Conservation (phyloP, 257 asterid genomes). For the Petunia axillaris region DNA sequence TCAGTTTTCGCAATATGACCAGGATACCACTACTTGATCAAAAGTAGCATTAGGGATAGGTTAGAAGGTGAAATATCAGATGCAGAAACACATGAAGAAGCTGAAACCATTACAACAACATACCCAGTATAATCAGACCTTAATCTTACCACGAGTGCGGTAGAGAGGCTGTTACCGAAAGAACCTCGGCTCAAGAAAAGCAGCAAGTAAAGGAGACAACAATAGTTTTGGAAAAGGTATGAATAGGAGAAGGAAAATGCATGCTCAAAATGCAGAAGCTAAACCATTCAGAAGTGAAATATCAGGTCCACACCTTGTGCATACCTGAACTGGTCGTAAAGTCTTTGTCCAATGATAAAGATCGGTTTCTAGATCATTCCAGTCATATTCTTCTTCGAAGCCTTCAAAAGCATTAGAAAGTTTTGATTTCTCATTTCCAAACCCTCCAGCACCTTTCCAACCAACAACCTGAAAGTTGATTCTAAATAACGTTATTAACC, state of each 20-base stretch:
- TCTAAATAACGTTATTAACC: neutral
- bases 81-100: constrained; percentile 21
- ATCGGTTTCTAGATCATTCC: constrained; percentile 75
- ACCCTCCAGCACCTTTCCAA: constrained; percentile 51
- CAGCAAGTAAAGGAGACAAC: too few species aligned
- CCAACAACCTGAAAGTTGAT: constrained; percentile 70
- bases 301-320: constrained; percentile 41
- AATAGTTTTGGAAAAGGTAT: neutral
- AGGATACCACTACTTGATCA: constrained; percentile 79
- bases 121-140: neutral
- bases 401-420: constrained; percentile 38
- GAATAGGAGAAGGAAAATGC: neutral
- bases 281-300: constrained; percentile 25
- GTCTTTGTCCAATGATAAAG: constrained; percentile 80
- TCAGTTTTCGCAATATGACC: constrained; percentile 96
- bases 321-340: constrained; percentile 93
- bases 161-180: too few species aligned
- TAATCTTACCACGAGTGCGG: neutral
- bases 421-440: constrained; percentile 46
- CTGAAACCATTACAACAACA: neutral
- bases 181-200: too few species aligned
- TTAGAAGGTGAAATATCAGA: constrained; percentile 19
- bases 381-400: constrained; percentile 57
- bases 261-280: constrained; percentile 22
- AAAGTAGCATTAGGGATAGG: constrained; percentile 31